Conservation (phyloP, 805 yeast genomes). For the Tetrapisispora fleetii region DNA sequence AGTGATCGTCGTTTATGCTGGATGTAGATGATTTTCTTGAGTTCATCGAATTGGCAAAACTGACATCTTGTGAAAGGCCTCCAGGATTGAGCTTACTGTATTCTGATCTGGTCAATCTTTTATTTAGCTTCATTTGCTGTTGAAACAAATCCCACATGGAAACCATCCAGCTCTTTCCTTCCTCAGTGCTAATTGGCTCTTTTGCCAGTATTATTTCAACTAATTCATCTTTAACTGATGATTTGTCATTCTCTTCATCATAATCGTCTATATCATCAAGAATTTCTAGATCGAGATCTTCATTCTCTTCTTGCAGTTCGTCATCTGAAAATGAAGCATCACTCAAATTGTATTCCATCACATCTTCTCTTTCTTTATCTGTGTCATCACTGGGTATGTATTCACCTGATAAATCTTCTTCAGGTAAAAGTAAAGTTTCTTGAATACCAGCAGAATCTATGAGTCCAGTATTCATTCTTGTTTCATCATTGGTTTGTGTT, state of each 20-base stretch:
- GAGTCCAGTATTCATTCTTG: conserved; percentile 1
- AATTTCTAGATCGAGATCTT: background rate
- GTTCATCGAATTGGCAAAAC: conserved; percentile 15
- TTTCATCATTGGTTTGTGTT: background rate
- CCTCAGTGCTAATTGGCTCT: background rate
- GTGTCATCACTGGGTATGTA: conserved; percentile 10
- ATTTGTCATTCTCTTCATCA: background rate
- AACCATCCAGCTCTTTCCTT: conserved; percentile 17
- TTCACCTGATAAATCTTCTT: conserved; percentile 24
- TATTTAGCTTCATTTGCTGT: conserved; percentile 17
- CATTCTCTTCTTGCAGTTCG: background rate
- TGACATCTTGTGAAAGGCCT: conserved; percentile 23
- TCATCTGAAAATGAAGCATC: conserved; percentile 9
- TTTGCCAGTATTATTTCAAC: background rate
- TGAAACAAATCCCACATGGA: conserved; percentile 24
- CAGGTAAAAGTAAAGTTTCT: conserved; percentile 12
- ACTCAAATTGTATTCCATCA: background rate
- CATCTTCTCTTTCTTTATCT: background rate
- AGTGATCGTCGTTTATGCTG: conserved; percentile 7
- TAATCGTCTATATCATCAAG: background rate
- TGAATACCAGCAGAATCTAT: conserved; percentile 13
- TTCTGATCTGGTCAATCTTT: conserved; percentile 29
- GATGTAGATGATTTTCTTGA: conserved; percentile 4
- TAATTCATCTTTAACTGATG: conserved; percentile 3
- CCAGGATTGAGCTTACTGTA: conserved; percentile 26